Conservation (phyloP, 1,284 basidiomycete species). For the Lentinula novae-zelandiae region DNA sequence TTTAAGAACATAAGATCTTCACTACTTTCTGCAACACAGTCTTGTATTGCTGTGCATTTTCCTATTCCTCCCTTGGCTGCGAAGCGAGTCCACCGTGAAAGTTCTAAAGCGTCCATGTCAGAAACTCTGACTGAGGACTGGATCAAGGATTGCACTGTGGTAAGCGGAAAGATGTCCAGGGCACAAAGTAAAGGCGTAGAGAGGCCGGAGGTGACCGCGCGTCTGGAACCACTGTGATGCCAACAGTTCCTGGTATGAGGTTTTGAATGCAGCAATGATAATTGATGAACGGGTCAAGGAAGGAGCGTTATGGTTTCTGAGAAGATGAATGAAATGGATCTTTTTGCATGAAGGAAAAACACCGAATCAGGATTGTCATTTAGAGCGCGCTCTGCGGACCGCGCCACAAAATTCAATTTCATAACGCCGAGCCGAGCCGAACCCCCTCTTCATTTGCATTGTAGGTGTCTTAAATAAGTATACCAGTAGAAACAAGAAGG, state of each 20-base stretch:
- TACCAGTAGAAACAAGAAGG: too few species aligned
- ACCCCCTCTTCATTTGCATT: too few species aligned
- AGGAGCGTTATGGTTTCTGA: neutral
- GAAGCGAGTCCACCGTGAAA: conserved; percentile 77
- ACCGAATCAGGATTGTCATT: neutral
- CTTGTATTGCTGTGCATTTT: conserved; percentile 64
- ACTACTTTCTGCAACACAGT: conserved; percentile 74
- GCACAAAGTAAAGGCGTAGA: neutral
- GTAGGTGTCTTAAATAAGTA: too few species aligned
- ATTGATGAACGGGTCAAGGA: neutral
- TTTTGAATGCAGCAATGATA: neutral
- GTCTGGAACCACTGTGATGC: neutral
- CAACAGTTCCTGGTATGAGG: neutral
- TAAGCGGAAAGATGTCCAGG: neutral
- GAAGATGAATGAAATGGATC: neutral
- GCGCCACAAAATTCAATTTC: too few species aligned
- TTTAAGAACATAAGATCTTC: conserved; percentile 89
- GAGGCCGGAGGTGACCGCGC: neutral
- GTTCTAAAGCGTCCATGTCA: conserved; percentile 69
- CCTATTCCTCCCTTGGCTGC: conserved; percentile 81
- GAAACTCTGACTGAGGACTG: neutral
- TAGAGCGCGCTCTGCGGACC: too few species aligned
- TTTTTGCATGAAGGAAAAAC: neutral
- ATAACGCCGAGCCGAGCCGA: too few species aligned
- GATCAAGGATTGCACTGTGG: neutral